Base-by-base conservation (phyloP, 805 yeast genomes). In the Nakazawaea populi region DNA sequence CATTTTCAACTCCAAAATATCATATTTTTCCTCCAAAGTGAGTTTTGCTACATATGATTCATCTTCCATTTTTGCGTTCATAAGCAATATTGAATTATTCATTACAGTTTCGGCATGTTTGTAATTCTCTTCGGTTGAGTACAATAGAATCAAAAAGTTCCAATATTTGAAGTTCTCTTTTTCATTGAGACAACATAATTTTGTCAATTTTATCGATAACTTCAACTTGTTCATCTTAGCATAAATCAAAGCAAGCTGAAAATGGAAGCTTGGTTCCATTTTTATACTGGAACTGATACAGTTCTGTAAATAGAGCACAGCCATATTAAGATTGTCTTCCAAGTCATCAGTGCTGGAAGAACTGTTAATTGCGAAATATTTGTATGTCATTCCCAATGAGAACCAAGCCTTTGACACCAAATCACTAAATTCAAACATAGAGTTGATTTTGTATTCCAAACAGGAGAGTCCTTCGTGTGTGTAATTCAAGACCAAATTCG, bases 1-100 rank as follows among this genome's bases (percentile, higher is more conserved):
- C 66, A 87, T 73, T 58, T 87, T 87, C 62, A 89, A 72, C 61
- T 88, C 87, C 48, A 83, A 61, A 51, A 82, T 75, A 52, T 76
- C 82, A 67, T 76, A 69, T 58, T 76, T 67, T 37, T 67, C 52
- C 14, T 47, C 45, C 11, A 52, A 36, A 12, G 59, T 28, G 32
- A 56, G 39, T 1, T 49, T 40, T 27, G 51, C 12, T 54, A 52
- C 45, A 46, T 34, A 57, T 14, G 6, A 52, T 34, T 42, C 58
- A 39, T 12, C 55, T 50, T 5, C 56, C 56, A 28, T 46, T 55
- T 32, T 57, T 43, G 24, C 53, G 56, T 14, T 66, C 66, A 51
- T 36, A 11, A 51, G 14, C 30, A 40, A 39, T 12, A 47, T 44
- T 5, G 54, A 41, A 32, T 47, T 52, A 35, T 52, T 48, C 47